These are phyloP conservation scores for Colletotrichum sp. DNA, from an alignment of 2,329 filamentous ascomycete species.

Conservation along the genomic window DNA sequence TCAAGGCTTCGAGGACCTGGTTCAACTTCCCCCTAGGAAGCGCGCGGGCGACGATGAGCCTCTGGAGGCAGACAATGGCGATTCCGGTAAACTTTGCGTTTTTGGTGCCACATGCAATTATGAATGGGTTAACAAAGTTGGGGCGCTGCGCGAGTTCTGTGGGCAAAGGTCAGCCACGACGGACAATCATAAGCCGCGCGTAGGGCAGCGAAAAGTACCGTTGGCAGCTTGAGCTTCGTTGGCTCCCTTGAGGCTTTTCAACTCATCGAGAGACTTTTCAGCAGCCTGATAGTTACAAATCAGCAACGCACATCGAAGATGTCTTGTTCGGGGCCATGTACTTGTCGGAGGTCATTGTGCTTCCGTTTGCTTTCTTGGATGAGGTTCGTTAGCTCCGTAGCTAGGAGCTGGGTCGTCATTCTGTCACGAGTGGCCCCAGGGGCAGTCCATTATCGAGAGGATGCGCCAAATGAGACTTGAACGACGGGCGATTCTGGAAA, in stretches of 20 bases:
- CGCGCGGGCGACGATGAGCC: slow-evolving; percentile 82
- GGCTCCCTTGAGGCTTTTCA: slow-evolving; percentile 76
- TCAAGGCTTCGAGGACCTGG: slow-evolving; percentile 87
- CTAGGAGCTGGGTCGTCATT: slow-evolving; percentile 92
- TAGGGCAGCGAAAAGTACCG: slow-evolving; percentile 49
- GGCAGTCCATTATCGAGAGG: slow-evolving; percentile 11
- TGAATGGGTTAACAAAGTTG: slow-evolving; percentile 90
- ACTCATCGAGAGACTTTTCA: slow-evolving; percentile 89
- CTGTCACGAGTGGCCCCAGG: slow-evolving; percentile 36
- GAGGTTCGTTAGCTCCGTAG: slow-evolving; percentile 86
- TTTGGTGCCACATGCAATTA: slow-evolving; percentile 88
- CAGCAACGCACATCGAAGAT: neutral
- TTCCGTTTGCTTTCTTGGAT: slow-evolving; percentile 97
- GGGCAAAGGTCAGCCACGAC: neutral
- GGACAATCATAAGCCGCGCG: slow-evolving; percentile 8
- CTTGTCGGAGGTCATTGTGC: slow-evolving; percentile 86
- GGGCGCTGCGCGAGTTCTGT: slow-evolving; percentile 82
- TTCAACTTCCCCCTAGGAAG: slow-evolving; percentile 80
- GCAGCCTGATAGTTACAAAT: slow-evolving; percentile 67
- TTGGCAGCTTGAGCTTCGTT: slow-evolving; percentile 79
- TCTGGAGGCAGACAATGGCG: slow-evolving; percentile 86
- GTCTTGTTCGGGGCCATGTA: slow-evolving; percentile 40
- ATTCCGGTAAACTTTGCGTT: slow-evolving; percentile 91
- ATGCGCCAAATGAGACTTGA: neutral
- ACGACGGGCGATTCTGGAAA: too few species aligned